A percentile compares a stretch with the other conserved stretches of the same genome.
Conservation (phyloP, 495 filamentous ascomycete species). For the Sordaria brevicollis region DNA sequence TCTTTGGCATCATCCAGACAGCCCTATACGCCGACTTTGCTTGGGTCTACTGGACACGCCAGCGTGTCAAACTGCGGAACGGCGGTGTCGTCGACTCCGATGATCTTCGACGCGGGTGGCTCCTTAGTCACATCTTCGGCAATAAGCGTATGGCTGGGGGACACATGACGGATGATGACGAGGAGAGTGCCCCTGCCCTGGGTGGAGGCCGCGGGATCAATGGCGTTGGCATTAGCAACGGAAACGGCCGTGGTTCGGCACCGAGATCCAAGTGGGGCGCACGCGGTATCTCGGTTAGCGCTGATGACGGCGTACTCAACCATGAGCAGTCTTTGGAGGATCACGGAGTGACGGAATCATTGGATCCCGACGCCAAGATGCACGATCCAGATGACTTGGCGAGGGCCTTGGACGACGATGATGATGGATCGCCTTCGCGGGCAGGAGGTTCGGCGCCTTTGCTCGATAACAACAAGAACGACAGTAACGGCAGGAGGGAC, state of each 20-base stretch:
- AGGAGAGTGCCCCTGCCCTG: constrained; percentile 39
- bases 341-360: constrained; percentile 23
- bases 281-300: constrained; percentile 68
- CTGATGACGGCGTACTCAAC: constrained; percentile 62
- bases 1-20: constrained; percentile 87
- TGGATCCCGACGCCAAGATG: constrained; percentile 46
- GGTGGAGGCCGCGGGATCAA: constrained; percentile 18
- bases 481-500: not conserved
- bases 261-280: constrained; percentile 56
- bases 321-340: constrained; percentile 29
- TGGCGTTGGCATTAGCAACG: constrained; percentile 8
- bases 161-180: constrained; percentile 27
- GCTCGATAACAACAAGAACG: not conserved
- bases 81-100: constrained; percentile 91
- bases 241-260: constrained; percentile 9
- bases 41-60: constrained; percentile 91
- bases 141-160: constrained; percentile 29
- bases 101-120: constrained; percentile 73
- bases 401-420: constrained; percentile 38
- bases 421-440: constrained; percentile 18
- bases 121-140: constrained; percentile 47
- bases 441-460: constrained; percentile 12
- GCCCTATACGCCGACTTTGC: constrained; percentile 88
- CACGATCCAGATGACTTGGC: constrained; percentile 48
- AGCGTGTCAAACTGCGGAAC: constrained; percentile 85